Percentiles rank a stretch among this genome's conserved stretches.
phyloP scores from a whole-genome alignment of 495 filamentous ascomycete genomes.

The Penicillium arizonense region DNA sequence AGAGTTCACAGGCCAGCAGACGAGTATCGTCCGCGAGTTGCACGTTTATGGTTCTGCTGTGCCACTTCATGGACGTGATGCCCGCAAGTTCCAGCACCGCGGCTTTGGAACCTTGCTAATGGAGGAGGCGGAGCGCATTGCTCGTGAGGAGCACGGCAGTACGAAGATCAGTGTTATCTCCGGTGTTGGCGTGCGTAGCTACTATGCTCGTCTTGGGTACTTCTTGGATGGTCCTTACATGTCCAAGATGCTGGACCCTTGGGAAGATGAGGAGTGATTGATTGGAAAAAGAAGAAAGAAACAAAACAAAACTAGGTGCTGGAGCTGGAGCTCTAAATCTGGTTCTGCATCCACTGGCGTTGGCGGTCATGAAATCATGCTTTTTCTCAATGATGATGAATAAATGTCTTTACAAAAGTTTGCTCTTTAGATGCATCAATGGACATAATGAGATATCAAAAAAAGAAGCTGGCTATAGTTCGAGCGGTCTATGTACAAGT shows the following conservation, averaged over 20 bases:
- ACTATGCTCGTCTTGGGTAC: conserved; percentile 91
- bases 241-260: conserved; percentile 63
- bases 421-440: not conserved
- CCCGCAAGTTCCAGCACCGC: conserved; percentile 96
- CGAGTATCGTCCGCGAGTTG: conserved; percentile 88
- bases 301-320: not conserved
- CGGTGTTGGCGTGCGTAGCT: conserved; percentile 89
- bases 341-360: conserved; percentile 15
- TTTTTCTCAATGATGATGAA: conserved; percentile 19
- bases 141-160: conserved; percentile 88
- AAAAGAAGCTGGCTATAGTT: conserved; percentile 13
- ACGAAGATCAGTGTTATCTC: conserved; percentile 93
- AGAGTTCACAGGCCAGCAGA: conserved; percentile 81
- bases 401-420: conserved; percentile 22
- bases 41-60: conserved; percentile 97
- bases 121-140: conserved; percentile 97
- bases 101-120: conserved; percentile 94
- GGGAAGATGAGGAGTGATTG: conserved; percentile 43
- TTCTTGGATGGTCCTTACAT: conserved; percentile 88
- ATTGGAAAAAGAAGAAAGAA: not conserved
- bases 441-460: conserved; percentile 6
- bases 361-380: conserved; percentile 4
- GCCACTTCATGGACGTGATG: conserved; percentile 88
- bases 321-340: not conserved
- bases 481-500: conserved; percentile 30